A percentile compares a stretch with the other conserved stretches of the same genome.
Conservation (phyloP, 2,329 filamentous ascomycete species). For the Xylaria sp. region DNA sequence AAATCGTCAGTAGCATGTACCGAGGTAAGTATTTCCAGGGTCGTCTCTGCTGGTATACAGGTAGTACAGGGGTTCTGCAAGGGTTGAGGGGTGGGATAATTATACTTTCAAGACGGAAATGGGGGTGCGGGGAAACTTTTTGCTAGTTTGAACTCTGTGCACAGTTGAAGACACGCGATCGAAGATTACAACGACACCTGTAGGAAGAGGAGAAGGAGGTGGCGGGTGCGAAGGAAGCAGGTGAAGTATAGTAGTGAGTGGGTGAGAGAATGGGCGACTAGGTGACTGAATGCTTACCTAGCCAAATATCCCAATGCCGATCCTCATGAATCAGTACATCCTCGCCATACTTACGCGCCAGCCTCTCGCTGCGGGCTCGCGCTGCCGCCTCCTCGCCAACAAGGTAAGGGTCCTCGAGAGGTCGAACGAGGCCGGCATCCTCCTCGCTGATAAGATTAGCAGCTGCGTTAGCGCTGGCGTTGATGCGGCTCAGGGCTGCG, state of each 20-base stretch:
- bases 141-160: constrained; percentile 1
- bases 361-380: constrained; percentile 65
- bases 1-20: too few species aligned
- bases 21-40: not conserved
- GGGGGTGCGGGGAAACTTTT: constrained; percentile 1
- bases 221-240: not conserved
- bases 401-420: constrained; percentile 73
- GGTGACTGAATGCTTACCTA: too few species aligned
- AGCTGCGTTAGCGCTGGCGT: constrained; percentile 37
- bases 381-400: constrained; percentile 74
- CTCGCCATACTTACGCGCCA: constrained; percentile 66
- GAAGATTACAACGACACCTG: not conserved
- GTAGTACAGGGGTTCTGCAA: too few species aligned
- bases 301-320: constrained; percentile 69
- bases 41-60: too few species aligned
- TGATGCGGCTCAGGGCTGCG: constrained; percentile 43
- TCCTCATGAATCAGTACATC: constrained; percentile 68
- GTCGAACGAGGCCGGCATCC: constrained; percentile 54
- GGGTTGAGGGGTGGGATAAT: not conserved
- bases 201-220: constrained; percentile 9
- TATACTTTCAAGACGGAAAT: constrained; percentile 9
- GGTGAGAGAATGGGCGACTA: too few species aligned
- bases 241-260: constrained; percentile 3
- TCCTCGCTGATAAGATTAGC: constrained; percentile 27
- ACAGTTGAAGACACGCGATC: too few species aligned